These are phyloP conservation scores for Aristolochia fimbriata DNA, from an alignment of 164 flowering plant species.

Conservation along the genomic window DNA sequence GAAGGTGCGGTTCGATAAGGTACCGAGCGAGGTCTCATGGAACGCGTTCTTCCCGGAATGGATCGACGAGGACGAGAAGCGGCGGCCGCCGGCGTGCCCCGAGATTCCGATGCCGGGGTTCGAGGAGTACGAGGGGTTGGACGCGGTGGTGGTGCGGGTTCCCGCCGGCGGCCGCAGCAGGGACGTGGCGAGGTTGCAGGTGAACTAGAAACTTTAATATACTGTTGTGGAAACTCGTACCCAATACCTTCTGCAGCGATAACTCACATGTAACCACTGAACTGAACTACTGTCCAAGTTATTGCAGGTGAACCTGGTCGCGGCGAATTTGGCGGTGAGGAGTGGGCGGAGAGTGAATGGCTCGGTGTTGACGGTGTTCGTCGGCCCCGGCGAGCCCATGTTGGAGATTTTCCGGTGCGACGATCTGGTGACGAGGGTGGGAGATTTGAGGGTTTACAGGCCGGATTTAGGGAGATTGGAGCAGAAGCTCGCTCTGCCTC, in stretches of 20 bases:
- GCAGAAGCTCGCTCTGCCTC: conserved; percentile 49
- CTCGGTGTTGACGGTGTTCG: conserved; percentile 38
- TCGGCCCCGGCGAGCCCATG: conserved; percentile 62
- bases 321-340: conserved; percentile 45
- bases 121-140: conserved; percentile 29
- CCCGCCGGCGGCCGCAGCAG: conserved; percentile 36
- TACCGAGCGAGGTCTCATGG: conserved; percentile 31
- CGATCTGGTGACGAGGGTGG: conserved; percentile 35
- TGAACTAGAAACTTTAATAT: too few species aligned
- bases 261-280: too few species aligned
- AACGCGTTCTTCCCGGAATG: conserved; percentile 54
- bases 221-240: too few species aligned
- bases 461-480: conserved; percentile 42
- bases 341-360: conserved; percentile 18
- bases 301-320: conserved; percentile 65
- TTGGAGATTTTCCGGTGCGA: conserved; percentile 66
- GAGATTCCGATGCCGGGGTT: conserved; percentile 56
- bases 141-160: conserved; percentile 44
- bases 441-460: conserved; percentile 37
- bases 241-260: too few species aligned
- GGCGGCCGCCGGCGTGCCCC: conserved; percentile 34
- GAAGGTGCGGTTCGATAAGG: conserved; percentile 34
- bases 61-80: conserved; percentile 49
- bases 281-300: too few species aligned
- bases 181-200: too few species aligned